Conservation (phyloP, 495 filamentous ascomycete genomes). For the Lichina pygmaea region DNA sequence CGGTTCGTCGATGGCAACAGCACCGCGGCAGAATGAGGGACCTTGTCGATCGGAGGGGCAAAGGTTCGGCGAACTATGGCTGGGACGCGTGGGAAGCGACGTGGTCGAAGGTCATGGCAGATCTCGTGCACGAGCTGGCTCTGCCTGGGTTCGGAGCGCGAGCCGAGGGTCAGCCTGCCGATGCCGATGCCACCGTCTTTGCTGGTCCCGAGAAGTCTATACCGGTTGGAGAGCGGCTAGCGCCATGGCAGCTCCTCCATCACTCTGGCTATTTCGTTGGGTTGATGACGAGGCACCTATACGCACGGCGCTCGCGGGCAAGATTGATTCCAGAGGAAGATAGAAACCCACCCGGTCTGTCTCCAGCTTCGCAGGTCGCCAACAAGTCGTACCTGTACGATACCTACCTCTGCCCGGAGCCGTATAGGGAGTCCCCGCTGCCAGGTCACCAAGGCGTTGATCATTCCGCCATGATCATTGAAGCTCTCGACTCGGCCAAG, state of each 20-base stretch:
- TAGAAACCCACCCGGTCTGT: slow-evolving; percentile 33
- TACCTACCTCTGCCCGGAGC: slow-evolving; percentile 57
- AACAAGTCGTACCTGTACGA: slow-evolving; percentile 51
- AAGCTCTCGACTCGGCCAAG: slow-evolving; percentile 30
- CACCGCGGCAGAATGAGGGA: slow-evolving; percentile 45
- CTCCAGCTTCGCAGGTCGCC: slow-evolving; percentile 38
- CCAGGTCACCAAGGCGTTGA: slow-evolving; percentile 25
- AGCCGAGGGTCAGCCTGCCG: slow-evolving; percentile 5
- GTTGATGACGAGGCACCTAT: slow-evolving; percentile 36
- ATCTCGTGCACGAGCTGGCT: slow-evolving; percentile 39
- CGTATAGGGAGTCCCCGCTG: slow-evolving; percentile 40
- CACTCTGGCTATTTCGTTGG: slow-evolving; percentile 75
- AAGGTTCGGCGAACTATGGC: slow-evolving; percentile 56
- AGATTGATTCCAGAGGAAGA: slow-evolving; percentile 49
- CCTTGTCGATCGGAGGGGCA: slow-evolving; percentile 55
- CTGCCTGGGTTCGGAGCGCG: slow-evolving; percentile 15
- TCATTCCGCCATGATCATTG: slow-evolving; percentile 34
- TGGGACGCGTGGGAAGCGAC: slow-evolving; percentile 74
- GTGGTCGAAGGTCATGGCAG: slow-evolving; percentile 60
- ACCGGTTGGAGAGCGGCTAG: slow-evolving; percentile 31
- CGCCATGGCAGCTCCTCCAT: slow-evolving; percentile 58
- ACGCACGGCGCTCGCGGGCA: slow-evolving; percentile 30
- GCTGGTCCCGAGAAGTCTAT: slow-evolving; percentile 39
- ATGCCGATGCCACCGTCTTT: slow-evolving; percentile 15
- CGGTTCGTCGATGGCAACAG: slow-evolving; percentile 45